Base-by-base conservation (phyloP, 139 green algal genomes). In the Chlorella sp. region DNA sequence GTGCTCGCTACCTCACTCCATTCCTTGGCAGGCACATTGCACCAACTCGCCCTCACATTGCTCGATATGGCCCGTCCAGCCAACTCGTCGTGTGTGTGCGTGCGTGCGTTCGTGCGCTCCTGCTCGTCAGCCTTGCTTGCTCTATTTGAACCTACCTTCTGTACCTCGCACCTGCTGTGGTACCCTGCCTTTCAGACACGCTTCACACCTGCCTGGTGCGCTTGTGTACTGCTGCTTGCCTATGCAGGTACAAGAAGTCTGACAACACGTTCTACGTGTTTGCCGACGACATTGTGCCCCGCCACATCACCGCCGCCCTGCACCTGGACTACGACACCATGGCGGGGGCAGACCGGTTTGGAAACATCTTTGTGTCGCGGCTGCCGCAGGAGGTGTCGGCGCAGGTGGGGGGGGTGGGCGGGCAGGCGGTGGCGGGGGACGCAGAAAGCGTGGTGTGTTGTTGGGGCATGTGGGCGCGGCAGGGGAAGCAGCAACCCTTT, bases 301-400 rank as follows among this genome's bases (percentile, higher is more conserved):
- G 98, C 36, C 98, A 98, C 95, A 75, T 99, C 48, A 98, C 96
- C 0, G 82, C 93, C 14, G 81, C 95, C 32, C 91, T 98, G 77
- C 94, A 93, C 36, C 93, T 99, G 26, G 98, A 99, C 94, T 99
- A 99, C 90, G 97, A 99, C 95, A 99, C 97, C 7, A 89, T 99
- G 37, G 96, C 94, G 14, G 95, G 92, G 34, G 97, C 89, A 12
- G 98, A 99, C 93, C 98, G 98, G 93, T 99, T 99, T 92, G 98
- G 98, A 80, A 99, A 99, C 93, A 40, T 99, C 39, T 96, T 94
- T 82, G 92, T 99, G 34, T 84, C 93, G 42, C 94, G 98, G 0
- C 91, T 99, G 94, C 96, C 97, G 2, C 57, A 92, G 53, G 98
- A 99, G 37, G 87, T 98, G 0, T 99, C 96, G 12, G 91, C 93